Conservation (phyloP, 371 early-diverging fungal species). For the Entomophthora muscae region DNA sequence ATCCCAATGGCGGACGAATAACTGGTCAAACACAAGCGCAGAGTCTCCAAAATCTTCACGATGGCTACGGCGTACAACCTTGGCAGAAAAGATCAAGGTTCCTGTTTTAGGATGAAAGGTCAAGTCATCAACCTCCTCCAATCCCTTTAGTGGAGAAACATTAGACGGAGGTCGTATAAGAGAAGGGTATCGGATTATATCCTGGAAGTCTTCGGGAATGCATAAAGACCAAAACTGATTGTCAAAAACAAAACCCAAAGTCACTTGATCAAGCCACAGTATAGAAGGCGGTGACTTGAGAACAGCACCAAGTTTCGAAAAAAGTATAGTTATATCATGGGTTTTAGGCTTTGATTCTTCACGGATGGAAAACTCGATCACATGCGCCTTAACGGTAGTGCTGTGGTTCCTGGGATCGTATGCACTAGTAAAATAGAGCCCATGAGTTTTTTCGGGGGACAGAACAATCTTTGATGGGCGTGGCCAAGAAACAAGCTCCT, state of each 20-base stretch:
- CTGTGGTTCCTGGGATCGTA: not conserved
- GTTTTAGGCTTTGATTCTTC: not conserved
- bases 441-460: not conserved
- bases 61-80: not conserved
- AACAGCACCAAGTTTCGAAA: not conserved
- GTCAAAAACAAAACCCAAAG: not conserved
- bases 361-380: not conserved
- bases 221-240: not conserved
- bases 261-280: not conserved
- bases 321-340: not conserved
- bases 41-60: constrained; percentile 16
- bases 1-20: constrained; percentile 64
- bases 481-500: not conserved
- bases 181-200: not conserved
- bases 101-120: not conserved
- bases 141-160: not conserved
- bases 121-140: not conserved
- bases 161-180: not conserved
- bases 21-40: constrained; percentile 29
- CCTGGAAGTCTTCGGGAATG: constrained; percentile 1
- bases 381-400: not conserved
- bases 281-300: not conserved
- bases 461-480: not conserved
- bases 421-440: constrained; percentile 2
- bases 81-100: constrained; percentile 3